Base-by-base conservation (phyloP, 1,284 basidiomycete genomes). In the Trametes hirsuta region DNA sequence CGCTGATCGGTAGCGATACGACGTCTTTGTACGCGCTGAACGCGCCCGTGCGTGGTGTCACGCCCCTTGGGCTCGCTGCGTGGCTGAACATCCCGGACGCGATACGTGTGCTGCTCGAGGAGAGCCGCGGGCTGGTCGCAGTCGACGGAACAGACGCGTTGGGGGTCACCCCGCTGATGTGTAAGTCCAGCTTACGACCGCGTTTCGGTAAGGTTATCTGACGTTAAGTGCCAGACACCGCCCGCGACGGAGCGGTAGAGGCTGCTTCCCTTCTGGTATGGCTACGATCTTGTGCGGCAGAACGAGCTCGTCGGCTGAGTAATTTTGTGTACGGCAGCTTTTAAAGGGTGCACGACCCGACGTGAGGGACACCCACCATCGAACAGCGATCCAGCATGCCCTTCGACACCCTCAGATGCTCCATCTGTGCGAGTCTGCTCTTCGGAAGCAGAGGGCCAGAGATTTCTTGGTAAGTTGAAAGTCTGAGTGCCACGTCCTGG, bases 131-230 rank as follows among this genome's bases (percentile, higher is more conserved):
- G 46, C 71, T 82, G 22, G 83, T 91, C 37, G 81, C 85, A 8
- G 87, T 91, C 4, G 86, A 91, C 66, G 87, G 84, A 25, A 82
- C 84, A 76, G 89, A 91, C 67, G 75, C 81, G 30, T 83, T 87
- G 66, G 86, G 87, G 6, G 89, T 87, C 25, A 91, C 88, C 21
- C 84, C 89, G 6, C 77, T 91, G 58, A 91, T 91, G 89, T 91
- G 90, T 91, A 77, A 76, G 88, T 77, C 56, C 49, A 49, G 47
- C 40, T 47, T 52, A 37, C 35, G 42, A 53, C 37, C 35, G 58
- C 46, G 58, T 60, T 5, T 49, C 35, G 41, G 53, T 52, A 24
- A 46, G 69, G 40, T 41, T 65, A 45, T 56, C 47, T 56, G 45
- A 72, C 63, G 53, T 66, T 53, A 59, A 47, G 58, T 67, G 49